Base-by-base conservation (phyloP, 305 asterid species). In the Plantago lanceolata region DNA sequence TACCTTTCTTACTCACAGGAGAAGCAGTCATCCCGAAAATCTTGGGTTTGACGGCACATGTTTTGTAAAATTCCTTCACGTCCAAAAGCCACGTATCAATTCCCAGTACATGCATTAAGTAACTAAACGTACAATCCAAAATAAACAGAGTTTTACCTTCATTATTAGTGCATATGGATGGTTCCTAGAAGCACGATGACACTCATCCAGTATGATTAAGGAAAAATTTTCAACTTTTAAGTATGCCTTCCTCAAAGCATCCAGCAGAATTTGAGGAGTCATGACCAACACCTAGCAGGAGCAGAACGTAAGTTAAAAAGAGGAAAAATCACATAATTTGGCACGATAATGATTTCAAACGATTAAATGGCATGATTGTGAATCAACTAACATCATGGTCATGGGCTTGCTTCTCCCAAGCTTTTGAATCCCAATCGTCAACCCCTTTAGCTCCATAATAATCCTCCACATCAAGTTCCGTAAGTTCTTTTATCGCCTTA, bases 231-330 rank as follows among this genome's bases (percentile, higher is more conserved):
- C 80, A 21, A 87, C 74, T 58, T 71, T 76, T 69, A 92, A 63
- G 73, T 72, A 85, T 43, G 81, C 82, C 69, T 82, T 89, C 78
- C 79, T 79, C 77, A 92, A 66, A 63, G 88, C 86, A 48, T 92
- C 84, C 85, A 85, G 59, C 48, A 85, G 75, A 68, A 89, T 76
- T 80, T 92, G 98, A 20, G 98, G 97, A 58, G 97, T 89, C 98
- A 92, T 89, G 68, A 89, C 86, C 72, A 89, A 74, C 57, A 92
- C 89, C 98, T 92, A 68, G 69, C 68, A 28, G 31, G 44, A 64
- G 59, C 68, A 61, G 13, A 63, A 56, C 45, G 0, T 0, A 29
- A 56, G 45, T 56, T 29, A 45, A 12, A 56, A 55, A 29, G 15
- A 52, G 20, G 28, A 52, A 56, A 56, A 28, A 17, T 55, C 19